Evolutionary conservation across 129 eudicot species (phyloP), one percentile per base, ranked within the genome.

Genomic region (Kitagawia praeruptora): DNA sequence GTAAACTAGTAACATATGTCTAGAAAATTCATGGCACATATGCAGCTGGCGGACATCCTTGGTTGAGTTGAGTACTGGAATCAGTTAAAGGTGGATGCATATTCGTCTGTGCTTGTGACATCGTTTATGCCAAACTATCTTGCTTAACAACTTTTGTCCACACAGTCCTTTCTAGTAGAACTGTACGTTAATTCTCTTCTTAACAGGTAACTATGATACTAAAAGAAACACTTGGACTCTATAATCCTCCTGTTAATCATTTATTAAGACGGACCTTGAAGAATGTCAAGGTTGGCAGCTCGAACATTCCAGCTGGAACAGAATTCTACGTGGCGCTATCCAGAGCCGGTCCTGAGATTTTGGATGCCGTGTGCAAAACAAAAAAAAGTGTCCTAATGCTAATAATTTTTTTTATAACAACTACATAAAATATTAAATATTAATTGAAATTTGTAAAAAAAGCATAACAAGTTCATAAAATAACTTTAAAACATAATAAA

Each of bases 281-380:
- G 48, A 40, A 53, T 23, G 48, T 77, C 4, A 82, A 77, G 47
- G 21, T 77, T 19, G 87, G 89, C 41, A n/a, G 42, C 77, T 76
- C 85, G n/a, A 78, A 80, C 41, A 21, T 88, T 51, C 91, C 91
- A 9, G 87, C 87, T 27, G 75, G 80, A 6, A 88, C 89, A 37
- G 85, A 88, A 21, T 75, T 88, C 85, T 85, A 82, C n/a, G 15
- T 81, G 34, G 85, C 91, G n/a, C n/a, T n/a, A n/a, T n/a, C n/a
- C n/a, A n/a, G n/a, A n/a, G n/a, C n/a, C n/a, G n/a, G n/a, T n/a
- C n/a, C n/a, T n/a, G n/a, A n/a, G n/a, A n/a, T n/a, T n/a, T n/a
- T n/a, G n/a, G n/a, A n/a, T n/a, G n/a, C n/a, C n/a, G n/a, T n/a
- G n/a, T n/a, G n/a, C n/a, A n/a, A n/a, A n/a, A n/a, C n/a, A n/a